phyloP scores from a whole-genome alignment of 192 early-diverging fungal species.

The Coemansia sp. region DNA sequence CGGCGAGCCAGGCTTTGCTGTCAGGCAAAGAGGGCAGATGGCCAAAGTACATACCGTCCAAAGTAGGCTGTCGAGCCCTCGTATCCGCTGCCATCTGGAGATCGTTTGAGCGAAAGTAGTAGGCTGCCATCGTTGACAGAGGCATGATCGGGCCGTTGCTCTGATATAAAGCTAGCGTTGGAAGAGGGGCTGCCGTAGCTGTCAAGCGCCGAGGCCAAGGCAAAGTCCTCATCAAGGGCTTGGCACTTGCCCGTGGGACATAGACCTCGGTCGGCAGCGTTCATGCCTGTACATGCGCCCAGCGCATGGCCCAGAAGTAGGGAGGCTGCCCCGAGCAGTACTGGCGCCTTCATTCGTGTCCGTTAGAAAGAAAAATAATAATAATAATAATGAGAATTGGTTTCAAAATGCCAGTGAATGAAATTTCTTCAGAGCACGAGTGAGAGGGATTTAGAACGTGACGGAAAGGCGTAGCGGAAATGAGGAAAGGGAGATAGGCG shows the following conservation, averaged over 20 bases:
- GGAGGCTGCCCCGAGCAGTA: conserved; percentile 20
- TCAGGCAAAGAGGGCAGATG: not conserved
- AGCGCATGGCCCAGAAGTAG: conserved; percentile 40
- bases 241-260: conserved; percentile 34
- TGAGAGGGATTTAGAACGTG: not conserved
- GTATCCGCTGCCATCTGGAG: conserved; percentile 40
- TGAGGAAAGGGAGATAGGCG: not conserved
- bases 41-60: conserved; percentile 16
- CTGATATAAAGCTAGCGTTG: conserved; percentile 52
- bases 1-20: not conserved
- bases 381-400: not conserved
- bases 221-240: conserved; percentile 18
- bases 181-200: not conserved
- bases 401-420: not conserved
- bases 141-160: conserved; percentile 50
- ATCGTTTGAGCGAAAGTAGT: conserved; percentile 47
- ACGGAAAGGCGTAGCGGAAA: not conserved
- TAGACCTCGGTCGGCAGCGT: conserved; percentile 27
- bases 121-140: conserved; percentile 43
- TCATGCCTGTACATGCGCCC: conserved; percentile 54
- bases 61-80: conserved; percentile 48
- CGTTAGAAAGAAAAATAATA: not conserved
- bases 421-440: not conserved
- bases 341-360: conserved; percentile 17
- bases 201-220: conserved; percentile 7